Evolutionary conservation across 352 stramenopile genomes (phyloP).

Genomic region (Globisporangium acanthophoron): DNA sequence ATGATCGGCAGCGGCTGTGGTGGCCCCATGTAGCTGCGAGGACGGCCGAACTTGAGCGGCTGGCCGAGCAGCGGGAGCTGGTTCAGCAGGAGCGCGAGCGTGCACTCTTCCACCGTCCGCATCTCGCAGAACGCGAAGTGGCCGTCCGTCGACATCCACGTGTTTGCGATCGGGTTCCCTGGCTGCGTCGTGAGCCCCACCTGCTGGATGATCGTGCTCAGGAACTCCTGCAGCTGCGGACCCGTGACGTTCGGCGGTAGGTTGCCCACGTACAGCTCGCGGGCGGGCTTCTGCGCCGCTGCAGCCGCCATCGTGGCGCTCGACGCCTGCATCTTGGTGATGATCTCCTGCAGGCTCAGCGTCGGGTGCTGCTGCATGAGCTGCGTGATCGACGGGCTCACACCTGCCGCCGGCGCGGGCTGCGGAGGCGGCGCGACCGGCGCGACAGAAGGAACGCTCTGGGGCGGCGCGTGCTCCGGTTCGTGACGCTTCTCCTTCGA

Average conservation of each 20-base stretch:
- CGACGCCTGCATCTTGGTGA: constrained; percentile 83
- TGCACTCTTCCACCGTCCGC: constrained; percentile 82
- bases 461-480: constrained; percentile 18
- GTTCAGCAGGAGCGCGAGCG: constrained; percentile 79
- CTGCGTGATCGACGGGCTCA: constrained; percentile 82
- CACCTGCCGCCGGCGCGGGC: constrained; percentile 17
- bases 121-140: constrained; percentile 89
- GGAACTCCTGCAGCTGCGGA: constrained; percentile 79
- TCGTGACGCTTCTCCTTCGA: constrained; percentile 31
- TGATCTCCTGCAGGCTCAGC: constrained; percentile 86
- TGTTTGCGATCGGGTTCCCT: constrained; percentile 80
- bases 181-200: constrained; percentile 71
- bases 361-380: constrained; percentile 88
- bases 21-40: constrained; percentile 77
- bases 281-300: constrained; percentile 71
- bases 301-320: constrained; percentile 70
- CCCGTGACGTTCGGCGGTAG: constrained; percentile 78
- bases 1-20: constrained; percentile 71
- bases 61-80: constrained; percentile 73
- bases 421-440: constrained; percentile 1
- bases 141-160: constrained; percentile 82
- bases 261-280: constrained; percentile 85
- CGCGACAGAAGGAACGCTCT: constrained; percentile 10
- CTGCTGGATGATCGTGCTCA: constrained; percentile 86
- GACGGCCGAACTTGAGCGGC: constrained; percentile 83